Base-by-base conservation (phyloP, 495 filamentous ascomycete species). In the Baudoinia panamericana region DNA sequence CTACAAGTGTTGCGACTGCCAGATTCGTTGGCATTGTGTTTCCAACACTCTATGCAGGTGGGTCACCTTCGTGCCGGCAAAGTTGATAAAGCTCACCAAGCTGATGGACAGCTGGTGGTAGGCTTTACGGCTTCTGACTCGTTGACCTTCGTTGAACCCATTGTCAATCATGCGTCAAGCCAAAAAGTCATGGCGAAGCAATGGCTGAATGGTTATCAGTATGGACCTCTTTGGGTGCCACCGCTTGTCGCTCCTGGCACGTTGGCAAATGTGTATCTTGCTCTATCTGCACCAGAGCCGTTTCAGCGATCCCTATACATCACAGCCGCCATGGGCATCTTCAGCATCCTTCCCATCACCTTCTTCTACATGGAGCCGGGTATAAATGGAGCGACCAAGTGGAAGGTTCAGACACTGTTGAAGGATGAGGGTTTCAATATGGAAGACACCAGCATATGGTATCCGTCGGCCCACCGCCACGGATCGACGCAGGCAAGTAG, bases 351-450 rank as follows among this genome's bases (percentile, higher is more conserved):
- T 19, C 56, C 56, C 9, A 48, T 54, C 9, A 59, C 53, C n/a
- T 40, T 59, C 28, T 41, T 51, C 17, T 48, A 50, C 36, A 56
- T 56, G 42, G 56, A 56, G 38, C 48, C 51, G 0, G 45, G 45
- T 24, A 50, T 59, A 24, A 59, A 59, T 30, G 56, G 56, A 7
- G 45, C 56, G 8, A 45, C 12, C 11, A 59, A 59, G 34, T 59
- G 56, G 53, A 56, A 56, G 43, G 56, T 54, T 9, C 51, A 56
- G 43, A 29, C 40, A 26, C 30, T 59, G 20, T 38, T 59, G 41
- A 42, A 48, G 22, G 55, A 58, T 30, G 52, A 58, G 19, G 55
- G 50, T 1, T 53, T 53, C 41, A 19, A 30, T 4, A 43, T 58
- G 46, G 18, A 32, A 20, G 50, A 51, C n/a, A 47, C 48, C 22